Conservation (phyloP, 2,329 filamentous ascomycete species). For the Podosphaera fusca region DNA sequence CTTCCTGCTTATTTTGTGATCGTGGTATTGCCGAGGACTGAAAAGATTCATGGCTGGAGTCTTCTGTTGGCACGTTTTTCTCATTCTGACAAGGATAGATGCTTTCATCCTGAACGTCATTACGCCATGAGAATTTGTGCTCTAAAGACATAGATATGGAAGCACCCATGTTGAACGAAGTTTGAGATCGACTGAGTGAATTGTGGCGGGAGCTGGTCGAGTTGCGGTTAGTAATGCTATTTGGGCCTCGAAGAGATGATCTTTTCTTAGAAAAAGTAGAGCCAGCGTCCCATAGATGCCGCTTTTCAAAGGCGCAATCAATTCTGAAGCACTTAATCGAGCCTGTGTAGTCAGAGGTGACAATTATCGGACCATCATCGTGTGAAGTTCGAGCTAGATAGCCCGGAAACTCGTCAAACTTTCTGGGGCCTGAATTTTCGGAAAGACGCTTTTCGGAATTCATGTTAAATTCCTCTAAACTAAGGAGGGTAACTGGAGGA, state of each 20-base stretch:
- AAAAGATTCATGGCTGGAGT: neutral
- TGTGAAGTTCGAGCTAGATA: slow-evolving; percentile 61
- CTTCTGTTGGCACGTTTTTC: neutral
- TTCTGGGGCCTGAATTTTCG: slow-evolving; percentile 15
- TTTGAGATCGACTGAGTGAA: slow-evolving; percentile 21
- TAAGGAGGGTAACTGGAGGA: slow-evolving; percentile 63
- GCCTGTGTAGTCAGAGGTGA: slow-evolving; percentile 73
- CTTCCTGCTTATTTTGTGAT: slow-evolving; percentile 1
- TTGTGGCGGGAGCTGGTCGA: slow-evolving; percentile 22
- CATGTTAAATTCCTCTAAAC: slow-evolving; percentile 37
- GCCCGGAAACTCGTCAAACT: slow-evolving; percentile 46
- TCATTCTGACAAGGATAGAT: slow-evolving; percentile 2
- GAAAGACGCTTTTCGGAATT: slow-evolving; percentile 10
- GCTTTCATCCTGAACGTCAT: slow-evolving; percentile 29
- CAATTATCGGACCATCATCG: slow-evolving; percentile 64
- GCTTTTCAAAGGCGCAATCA: slow-evolving; percentile 56
- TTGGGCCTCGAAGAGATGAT: slow-evolving; percentile 12
- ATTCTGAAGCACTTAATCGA: slow-evolving; percentile 88
- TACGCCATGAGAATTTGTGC: slow-evolving; percentile 72
- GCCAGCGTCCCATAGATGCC: slow-evolving; percentile 54
- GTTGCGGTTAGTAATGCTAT: slow-evolving; percentile 22
- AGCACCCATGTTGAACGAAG: slow-evolving; percentile 11
- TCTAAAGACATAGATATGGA: slow-evolving; percentile 25
- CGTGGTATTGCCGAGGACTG: neutral
- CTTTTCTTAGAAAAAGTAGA: slow-evolving; percentile 41